A percentile compares a stretch with the other conserved stretches of the same genome.
phyloP scores from a whole-genome alignment of 2,329 filamentous ascomycete species.

The Colletotrichum tabaci region DNA sequence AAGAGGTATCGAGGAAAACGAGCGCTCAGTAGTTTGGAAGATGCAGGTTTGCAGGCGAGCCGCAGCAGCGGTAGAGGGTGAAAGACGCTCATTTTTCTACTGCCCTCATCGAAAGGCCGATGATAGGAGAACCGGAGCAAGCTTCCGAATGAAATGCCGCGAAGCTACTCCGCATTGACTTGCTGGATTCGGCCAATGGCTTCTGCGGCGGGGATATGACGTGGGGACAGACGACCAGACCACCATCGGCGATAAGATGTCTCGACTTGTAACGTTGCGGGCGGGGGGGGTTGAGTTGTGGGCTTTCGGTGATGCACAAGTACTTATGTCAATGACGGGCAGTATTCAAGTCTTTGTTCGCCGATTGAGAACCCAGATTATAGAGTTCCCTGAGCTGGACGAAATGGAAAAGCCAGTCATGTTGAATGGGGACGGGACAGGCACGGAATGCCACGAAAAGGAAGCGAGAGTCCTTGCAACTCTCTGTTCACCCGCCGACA shows the following conservation, averaged over 20 bases:
- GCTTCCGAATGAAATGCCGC: constrained; percentile 14
- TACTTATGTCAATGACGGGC: not conserved
- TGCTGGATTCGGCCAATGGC: constrained; percentile 2
- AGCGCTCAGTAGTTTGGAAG: not conserved
- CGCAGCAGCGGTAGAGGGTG: not conserved
- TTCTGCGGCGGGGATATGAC: constrained; percentile 30
- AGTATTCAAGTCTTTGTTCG: not conserved
- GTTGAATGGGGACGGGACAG: not conserved
- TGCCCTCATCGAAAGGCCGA: constrained; percentile 5
- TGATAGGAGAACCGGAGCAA: not conserved
- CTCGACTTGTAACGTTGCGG: not conserved
- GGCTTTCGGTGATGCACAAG: constrained; percentile 6
- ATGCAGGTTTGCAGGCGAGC: not conserved
- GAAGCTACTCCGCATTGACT: constrained; percentile 26
- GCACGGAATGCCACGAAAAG: not conserved
- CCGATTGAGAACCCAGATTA: not conserved
- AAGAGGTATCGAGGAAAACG: not conserved
- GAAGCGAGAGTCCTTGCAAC: not conserved
- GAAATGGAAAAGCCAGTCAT: not conserved
- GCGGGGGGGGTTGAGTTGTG: constrained; percentile 8
- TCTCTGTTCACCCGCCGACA: not conserved
- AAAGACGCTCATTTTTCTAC: not conserved
- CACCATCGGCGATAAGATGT: constrained; percentile 33
- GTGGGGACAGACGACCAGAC: constrained; percentile 12
- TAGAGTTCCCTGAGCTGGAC: not conserved